Base-by-base conservation (phyloP, 23 red algal species). In the Gracilaria domingensis region DNA sequence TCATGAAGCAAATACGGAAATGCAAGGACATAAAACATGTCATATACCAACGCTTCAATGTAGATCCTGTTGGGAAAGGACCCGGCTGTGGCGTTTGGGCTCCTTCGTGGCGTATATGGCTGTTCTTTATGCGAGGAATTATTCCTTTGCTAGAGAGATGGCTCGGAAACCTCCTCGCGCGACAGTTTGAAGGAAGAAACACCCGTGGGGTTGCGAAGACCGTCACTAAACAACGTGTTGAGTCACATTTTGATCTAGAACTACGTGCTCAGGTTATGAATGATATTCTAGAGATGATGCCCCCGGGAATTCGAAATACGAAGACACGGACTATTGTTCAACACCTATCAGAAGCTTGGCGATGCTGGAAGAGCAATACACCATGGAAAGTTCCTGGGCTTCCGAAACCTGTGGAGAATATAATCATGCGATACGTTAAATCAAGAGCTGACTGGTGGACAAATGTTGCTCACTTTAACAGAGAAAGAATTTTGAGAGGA, bases 1-100 rank as follows among this genome's bases (percentile, higher is more conserved):
- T 99, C 18, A 99, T 99, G 97, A 83, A 92, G 66, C 97, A 99
- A 73, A 94, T 99, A 58, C 97, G 94, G 14, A 83, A 89, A 36
- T 93, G 90, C 91, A 99, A 99, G 59, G 94, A 99, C 80, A 84
- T 99, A 26, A 99, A 99, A 57, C 97, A 99, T 77, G 83, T 99
- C 6, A 88, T 99, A 28, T 99, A 99, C 71, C 89, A 96, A 39
- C 91, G 94, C 12, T 99, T 99, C 53, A 95, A 95, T 67, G 93
- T 87, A 39, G 92, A 85, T 50, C 91, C 96, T 26, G 96, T 98
- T 47, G 94, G 97, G 8, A 95, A 94, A 50, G 97, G 97, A 20
- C 97, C 97, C 62, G 97, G 97, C 26, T 86, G 82, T 32, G 97
- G 93, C 18, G 81, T 96, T 55, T 99, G 97, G 97, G 93, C 84